phyloP scores from a whole-genome alignment of 2,329 filamentous ascomycete genomes.

The Neurospora crassa region DNA sequence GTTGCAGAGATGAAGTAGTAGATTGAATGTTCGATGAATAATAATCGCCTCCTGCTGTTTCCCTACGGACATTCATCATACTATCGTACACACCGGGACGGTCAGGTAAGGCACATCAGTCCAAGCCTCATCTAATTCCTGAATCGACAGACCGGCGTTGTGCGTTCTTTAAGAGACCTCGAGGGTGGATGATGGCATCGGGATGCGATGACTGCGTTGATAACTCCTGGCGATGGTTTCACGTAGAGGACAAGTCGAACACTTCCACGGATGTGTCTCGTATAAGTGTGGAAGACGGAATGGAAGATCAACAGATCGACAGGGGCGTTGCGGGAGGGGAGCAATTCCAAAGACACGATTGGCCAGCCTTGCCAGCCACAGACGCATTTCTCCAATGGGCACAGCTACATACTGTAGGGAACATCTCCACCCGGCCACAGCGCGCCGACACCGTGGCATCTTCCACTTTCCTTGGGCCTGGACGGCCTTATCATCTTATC shows the following conservation, averaged over 20 bases:
- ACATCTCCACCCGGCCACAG: not conserved
- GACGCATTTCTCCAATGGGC: not conserved
- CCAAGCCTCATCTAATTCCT: not conserved
- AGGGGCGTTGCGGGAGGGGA: not conserved
- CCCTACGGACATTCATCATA: not conserved
- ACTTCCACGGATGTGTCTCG: too few species aligned
- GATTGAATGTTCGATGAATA: not conserved
- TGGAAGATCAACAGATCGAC: not conserved
- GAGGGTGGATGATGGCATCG: too few species aligned
- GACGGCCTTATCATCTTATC: not conserved
- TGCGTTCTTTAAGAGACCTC: too few species aligned
- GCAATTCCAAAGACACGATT: conserved; percentile 1
- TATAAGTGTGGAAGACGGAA: not conserved
- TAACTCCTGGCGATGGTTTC: too few species aligned
- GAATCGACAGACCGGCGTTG: too few species aligned
- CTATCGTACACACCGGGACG: not conserved
- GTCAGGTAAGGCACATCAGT: not conserved
- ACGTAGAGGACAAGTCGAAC: too few species aligned
- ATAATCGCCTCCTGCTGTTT: not conserved
- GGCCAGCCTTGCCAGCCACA: conserved; percentile 16
- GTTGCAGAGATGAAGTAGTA: not conserved
- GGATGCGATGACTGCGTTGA: too few species aligned
- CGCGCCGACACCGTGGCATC: conserved; percentile 10
- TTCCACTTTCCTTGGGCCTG: not conserved
- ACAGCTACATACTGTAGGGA: not conserved